Evolutionary conservation across 176 grass and related monocot species (phyloP), one percentile per base, ranked within the genome.

Genomic region (Aegilops tauschii): DNA sequence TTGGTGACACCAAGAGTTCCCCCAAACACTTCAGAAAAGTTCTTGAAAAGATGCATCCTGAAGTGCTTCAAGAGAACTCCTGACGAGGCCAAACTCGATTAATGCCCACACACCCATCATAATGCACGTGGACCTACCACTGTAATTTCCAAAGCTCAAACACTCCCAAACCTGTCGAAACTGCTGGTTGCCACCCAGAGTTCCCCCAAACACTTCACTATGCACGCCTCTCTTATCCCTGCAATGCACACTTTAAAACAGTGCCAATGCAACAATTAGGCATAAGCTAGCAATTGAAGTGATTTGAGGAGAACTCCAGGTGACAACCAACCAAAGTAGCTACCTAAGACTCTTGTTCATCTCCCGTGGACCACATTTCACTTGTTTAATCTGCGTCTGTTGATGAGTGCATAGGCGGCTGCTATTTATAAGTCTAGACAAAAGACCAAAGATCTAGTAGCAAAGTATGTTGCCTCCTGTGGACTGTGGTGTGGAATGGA

Each of bases 1-100:
- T 47, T 47, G 45, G 45, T 47, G 45, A 47, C 45, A 47, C 45
- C 12, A 47, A 47, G 12, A 47, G 45, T 47, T 47, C 12, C 12
- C 45, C 80, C 80, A 90, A 84, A 84, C 91, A 95, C 90, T 95
- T 95, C 80, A 92, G n/a, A 52, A 39, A 0, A n/a, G 2, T 30
- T 3, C 52, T 21, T 0, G 1, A 73, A 72, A 6, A 1, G 12
- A 2, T 4, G 12, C 3, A 3, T 74, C 0, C 12, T 74, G 83
- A 90, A 95, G 90, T 92, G 80, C 3, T 90, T 87, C 69, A 17
- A 64, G 73, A 71, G 74, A 92, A 92, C 79, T 82, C 69, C 62
- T 1, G 25, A 58, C 3, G 82, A 58, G 21, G 83, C 39, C 81
- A 76, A 91, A 90, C 91, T 32, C 76, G 59, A 30, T 72, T 59